These are phyloP conservation scores for Talaromyces thailandensis DNA, from an alignment of 495 filamentous ascomycete species.

Conservation along the genomic window DNA sequence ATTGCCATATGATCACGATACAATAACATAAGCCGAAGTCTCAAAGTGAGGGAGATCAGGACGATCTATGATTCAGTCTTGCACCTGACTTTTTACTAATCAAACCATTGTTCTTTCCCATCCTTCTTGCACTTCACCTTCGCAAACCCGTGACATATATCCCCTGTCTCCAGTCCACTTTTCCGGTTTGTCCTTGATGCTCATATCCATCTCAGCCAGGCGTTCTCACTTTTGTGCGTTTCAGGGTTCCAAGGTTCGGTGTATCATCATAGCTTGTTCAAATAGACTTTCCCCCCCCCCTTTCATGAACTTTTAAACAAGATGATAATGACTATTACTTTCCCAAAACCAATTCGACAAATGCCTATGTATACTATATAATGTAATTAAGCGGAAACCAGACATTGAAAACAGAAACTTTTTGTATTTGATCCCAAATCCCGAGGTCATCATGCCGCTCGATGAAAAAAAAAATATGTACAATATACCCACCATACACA, in stretches of 20 bases:
- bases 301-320: too few relatives aligned
- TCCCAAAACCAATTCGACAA: too few relatives aligned
- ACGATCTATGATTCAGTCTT: background rate
- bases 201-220: background rate
- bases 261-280: background rate
- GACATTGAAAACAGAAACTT: background rate
- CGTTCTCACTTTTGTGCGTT: background rate
- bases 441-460: background rate
- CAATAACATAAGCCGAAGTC: background rate
- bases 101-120: background rate
- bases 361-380: too few relatives aligned
- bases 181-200: background rate
- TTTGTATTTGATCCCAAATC: conserved; percentile 1
- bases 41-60: background rate
- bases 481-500: background rate
- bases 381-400: too few relatives aligned
- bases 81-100: background rate
- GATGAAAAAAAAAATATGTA: background rate
- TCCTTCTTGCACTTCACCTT: background rate
- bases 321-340: background rate
- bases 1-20: conserved; percentile 3
- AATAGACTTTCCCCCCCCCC: background rate
- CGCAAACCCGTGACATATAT: background rate
- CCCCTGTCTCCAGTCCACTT: background rate
- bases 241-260: background rate